Conservation (phyloP, 805 yeast genomes). For the Komagataella populi region DNA sequence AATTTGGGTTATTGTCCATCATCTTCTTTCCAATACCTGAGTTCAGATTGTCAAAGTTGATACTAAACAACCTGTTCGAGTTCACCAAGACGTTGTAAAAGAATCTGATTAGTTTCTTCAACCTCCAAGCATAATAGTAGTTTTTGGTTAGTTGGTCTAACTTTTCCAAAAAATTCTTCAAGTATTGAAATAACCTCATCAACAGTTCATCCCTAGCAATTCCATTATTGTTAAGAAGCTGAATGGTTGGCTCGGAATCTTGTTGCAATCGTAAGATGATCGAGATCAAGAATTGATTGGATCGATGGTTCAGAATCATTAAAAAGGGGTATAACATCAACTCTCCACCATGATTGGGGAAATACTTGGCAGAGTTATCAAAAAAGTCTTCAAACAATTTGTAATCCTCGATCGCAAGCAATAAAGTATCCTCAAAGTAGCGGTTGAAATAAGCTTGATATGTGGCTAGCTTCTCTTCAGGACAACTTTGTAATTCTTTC, state of each 20-base stretch:
- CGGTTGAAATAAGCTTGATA: constrained; percentile 17
- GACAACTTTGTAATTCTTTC: constrained; percentile 5
- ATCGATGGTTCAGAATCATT: constrained; percentile 39
- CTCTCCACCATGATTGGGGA: constrained; percentile 27
- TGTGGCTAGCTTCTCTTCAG: constrained; percentile 13
- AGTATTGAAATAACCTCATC: constrained; percentile 18
- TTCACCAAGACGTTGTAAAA: constrained; percentile 20
- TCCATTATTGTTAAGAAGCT: constrained; percentile 17
- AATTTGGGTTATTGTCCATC: neutral
- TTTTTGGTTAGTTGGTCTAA: constrained; percentile 21
- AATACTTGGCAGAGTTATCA: constrained; percentile 13
- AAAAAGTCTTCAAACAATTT: constrained; percentile 17
- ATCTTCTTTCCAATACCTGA: constrained; percentile 5
- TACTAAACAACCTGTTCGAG: constrained; percentile 19
- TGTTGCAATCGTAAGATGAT: constrained; percentile 32
- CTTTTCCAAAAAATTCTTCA: constrained; percentile 20
- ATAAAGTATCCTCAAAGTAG: constrained; percentile 20
- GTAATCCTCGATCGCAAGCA: constrained; percentile 22
- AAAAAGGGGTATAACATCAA: constrained; percentile 34
- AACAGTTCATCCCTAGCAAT: constrained; percentile 20
- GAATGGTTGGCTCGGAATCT: constrained; percentile 18
- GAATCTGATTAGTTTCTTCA: constrained; percentile 25
- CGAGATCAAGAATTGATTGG: constrained; percentile 45
- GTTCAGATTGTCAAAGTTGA: constrained; percentile 16
- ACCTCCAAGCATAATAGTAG: constrained; percentile 32